Evolutionary conservation across 441 rosid genomes (phyloP), one percentile per base, ranked within the genome.

Genomic region (Francoa sonchifolia): DNA sequence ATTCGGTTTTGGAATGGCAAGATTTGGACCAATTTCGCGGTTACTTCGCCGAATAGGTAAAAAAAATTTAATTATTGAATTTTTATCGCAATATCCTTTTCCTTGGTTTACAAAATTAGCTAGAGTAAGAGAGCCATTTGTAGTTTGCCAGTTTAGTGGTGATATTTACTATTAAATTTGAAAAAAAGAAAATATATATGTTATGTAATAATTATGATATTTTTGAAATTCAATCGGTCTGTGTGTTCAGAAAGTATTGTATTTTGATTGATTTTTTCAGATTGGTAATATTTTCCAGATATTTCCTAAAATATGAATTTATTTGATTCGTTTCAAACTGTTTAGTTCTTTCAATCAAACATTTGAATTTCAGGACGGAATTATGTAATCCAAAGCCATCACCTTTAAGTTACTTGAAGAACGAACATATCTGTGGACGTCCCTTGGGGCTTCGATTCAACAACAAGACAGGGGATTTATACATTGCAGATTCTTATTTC

Each of bases 401-500:
- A 2, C 58, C 74, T 39, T 5, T 47, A 57, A 56, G 62, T 52
- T 84, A 88, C 67, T 39, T 73, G 66, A 69, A 62, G 67, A 73
- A 78, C 46, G 97, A 88, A 54, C 95, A 88, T 63, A 74, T 81
- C 33, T 88, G 97, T 30, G 97, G 97, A 35, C 73, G 95, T 54
- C 95, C 95, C 34, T 52, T 84, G 33, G 95, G 97, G 23, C 85
- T 88, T 11, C 80, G 85, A 16, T 84, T 84, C 47, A 62, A 78
- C 40, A 79, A 73, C 69, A 71, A 60, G 51, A 74, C 67, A 0
- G 90, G 97, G 1, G 90, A 81, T 59, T 73, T 88, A 32, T 84
- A 74, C 62, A 84, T 88, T 10, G 95, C 90, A 8, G 97, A 88
- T 55, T 88, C 97, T 0, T 88, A 88, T 53, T 63, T 80, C 39